These are phyloP conservation scores for Aspergillus sp. DNA, from an alignment of 2,329 filamentous ascomycete genomes.

Conservation along the genomic window DNA sequence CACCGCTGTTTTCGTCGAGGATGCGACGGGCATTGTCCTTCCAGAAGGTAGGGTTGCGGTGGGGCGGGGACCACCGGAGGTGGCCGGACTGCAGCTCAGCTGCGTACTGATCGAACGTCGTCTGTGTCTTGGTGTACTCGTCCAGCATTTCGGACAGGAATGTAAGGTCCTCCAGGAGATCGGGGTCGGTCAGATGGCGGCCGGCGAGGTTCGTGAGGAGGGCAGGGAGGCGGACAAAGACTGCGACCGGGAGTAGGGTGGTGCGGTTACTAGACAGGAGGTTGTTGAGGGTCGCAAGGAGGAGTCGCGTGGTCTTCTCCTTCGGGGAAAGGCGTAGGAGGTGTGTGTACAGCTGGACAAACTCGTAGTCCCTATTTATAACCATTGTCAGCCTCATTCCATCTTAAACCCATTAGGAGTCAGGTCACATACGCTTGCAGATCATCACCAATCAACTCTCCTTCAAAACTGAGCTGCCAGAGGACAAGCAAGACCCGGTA, in stretches of 20 bases:
- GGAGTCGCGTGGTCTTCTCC: conserved; percentile 92
- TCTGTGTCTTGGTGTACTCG: conserved; percentile 75
- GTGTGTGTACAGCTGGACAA: conserved; percentile 88
- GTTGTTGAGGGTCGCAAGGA: conserved; percentile 87
- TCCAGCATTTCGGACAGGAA: conserved; percentile 69
- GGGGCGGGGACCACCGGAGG: conserved; percentile 88
- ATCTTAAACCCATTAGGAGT: background rate
- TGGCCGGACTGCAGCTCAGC: conserved; percentile 85
- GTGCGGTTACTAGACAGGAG: conserved; percentile 73
- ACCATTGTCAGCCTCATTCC: conserved; percentile 10
- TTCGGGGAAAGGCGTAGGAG: conserved; percentile 91
- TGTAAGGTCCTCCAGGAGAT: conserved; percentile 53
- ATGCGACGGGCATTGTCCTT: conserved; percentile 86
- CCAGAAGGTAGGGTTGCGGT: conserved; percentile 86
- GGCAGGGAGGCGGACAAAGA: conserved; percentile 76
- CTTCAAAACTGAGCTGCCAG: conserved; percentile 96
- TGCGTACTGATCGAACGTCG: conserved; percentile 69
- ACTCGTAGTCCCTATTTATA: conserved; percentile 85
- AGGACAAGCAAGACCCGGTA: conserved; percentile 92
- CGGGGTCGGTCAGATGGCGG: conserved; percentile 52
- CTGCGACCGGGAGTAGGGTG: conserved; percentile 74
- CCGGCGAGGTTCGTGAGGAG: conserved; percentile 60
- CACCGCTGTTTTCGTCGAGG: conserved; percentile 77
- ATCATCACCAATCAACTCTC: conserved; percentile 68
- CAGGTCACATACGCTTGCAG: conserved; percentile 59